Conservation (phyloP, 2,329 filamentous ascomycete genomes). For the Nemania sp. region DNA sequence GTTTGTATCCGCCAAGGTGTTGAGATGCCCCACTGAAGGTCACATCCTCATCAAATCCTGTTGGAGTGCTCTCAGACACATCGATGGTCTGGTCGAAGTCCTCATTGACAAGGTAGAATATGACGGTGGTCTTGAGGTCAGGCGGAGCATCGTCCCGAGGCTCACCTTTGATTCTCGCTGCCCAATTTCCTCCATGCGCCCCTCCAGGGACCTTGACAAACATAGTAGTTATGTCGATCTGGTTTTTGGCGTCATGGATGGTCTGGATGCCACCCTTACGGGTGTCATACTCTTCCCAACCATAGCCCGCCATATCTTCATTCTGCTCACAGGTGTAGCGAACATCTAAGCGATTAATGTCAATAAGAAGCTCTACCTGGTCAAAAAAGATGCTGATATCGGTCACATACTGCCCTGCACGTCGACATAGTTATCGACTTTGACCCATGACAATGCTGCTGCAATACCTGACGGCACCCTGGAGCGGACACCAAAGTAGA, state of each 20-base stretch:
- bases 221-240: slow-evolving; percentile 85
- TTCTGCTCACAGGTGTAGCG: slow-evolving; percentile 96
- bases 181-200: slow-evolving; percentile 87
- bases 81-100: slow-evolving; percentile 67
- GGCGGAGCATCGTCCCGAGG: slow-evolving; percentile 69
- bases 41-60: slow-evolving; percentile 63
- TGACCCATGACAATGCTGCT: slow-evolving; percentile 85
- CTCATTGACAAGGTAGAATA: slow-evolving; percentile 84
- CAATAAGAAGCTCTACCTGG: neutral
- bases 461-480: slow-evolving; percentile 79
- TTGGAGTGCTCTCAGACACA: slow-evolving; percentile 55
- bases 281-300: slow-evolving; percentile 96
- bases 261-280: slow-evolving; percentile 84
- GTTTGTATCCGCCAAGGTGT: slow-evolving; percentile 76
- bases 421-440: slow-evolving; percentile 75
- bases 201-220: slow-evolving; percentile 93
- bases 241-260: slow-evolving; percentile 87
- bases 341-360: slow-evolving; percentile 60
- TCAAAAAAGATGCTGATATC: neutral
- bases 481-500: slow-evolving; percentile 91
- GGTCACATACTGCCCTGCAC: slow-evolving; percentile 70
- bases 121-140: slow-evolving; percentile 72
- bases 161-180: slow-evolving; percentile 79
- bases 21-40: slow-evolving; percentile 70
- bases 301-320: slow-evolving; percentile 91